Evolutionary conservation across 2,329 filamentous ascomycete species (phyloP).

Genomic region (Pestalotiopsis sp.): DNA sequence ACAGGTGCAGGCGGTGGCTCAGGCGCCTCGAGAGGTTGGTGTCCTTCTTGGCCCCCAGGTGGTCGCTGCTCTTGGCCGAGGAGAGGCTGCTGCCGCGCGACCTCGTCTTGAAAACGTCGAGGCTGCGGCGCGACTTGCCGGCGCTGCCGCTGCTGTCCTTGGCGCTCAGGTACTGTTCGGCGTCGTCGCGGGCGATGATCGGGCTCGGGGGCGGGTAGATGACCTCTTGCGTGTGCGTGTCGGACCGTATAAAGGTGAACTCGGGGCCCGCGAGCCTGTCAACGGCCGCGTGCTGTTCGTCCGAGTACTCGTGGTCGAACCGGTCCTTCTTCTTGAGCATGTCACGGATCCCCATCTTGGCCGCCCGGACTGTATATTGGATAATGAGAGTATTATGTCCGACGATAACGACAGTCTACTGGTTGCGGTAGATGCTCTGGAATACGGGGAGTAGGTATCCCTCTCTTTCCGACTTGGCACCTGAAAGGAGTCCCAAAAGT

Average conservation of each 20-base stretch:
- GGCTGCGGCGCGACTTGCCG: slow-evolving; percentile 41
- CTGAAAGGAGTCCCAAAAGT: background rate
- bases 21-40: slow-evolving; percentile 47
- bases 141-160: slow-evolving; percentile 18
- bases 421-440: background rate
- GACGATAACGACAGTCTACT: background rate
- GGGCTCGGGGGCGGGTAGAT: slow-evolving; percentile 66
- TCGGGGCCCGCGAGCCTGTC: slow-evolving; percentile 54
- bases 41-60: slow-evolving; percentile 27
- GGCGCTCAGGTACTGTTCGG: slow-evolving; percentile 28
- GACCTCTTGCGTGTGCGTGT: slow-evolving; percentile 78
- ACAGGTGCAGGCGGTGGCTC: slow-evolving; percentile 72
- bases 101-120: slow-evolving; percentile 49
- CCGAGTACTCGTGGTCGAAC: slow-evolving; percentile 37
- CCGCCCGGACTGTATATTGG: background rate
- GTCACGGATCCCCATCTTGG: slow-evolving; percentile 53
- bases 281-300: slow-evolving; percentile 37
- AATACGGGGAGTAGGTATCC: background rate
- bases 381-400: background rate
- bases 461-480: background rate
- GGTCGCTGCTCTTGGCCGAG: slow-evolving; percentile 31
- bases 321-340: slow-evolving; percentile 57
- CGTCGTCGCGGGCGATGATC: slow-evolving; percentile 20
- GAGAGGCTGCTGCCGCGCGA: slow-evolving; percentile 53
- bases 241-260: slow-evolving; percentile 83